Conservation (phyloP, 306 rosid genomes). For the Cicer yamashitae region DNA sequence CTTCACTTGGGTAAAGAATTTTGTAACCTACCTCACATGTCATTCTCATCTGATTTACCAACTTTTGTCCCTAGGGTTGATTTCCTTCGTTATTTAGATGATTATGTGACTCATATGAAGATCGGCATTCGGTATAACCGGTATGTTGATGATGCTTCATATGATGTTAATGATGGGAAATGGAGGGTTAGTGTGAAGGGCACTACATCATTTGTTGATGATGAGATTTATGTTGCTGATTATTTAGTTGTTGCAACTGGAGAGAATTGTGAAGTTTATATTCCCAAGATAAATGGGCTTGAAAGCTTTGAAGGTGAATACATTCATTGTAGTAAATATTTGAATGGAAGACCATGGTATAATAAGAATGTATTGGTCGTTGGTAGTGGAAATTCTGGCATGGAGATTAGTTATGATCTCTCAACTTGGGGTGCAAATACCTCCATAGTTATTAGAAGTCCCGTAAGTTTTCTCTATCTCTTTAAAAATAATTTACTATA, state of each 20-base stretch:
- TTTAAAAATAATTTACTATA: too few species aligned
- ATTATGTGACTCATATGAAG: conserved; percentile 46
- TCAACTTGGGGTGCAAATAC: conserved; percentile 62
- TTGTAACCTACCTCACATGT: conserved; percentile 65
- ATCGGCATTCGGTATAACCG: conserved; percentile 41
- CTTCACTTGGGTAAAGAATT: conserved; percentile 66
- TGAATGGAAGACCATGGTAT: conserved; percentile 53
- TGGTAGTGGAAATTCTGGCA: conserved; percentile 77
- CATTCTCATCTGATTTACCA: conserved; percentile 50
- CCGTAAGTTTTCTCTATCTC: conserved; percentile 43
- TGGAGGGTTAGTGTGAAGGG: conserved; percentile 54
- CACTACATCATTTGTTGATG: background rate
- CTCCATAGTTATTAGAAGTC: conserved; percentile 59
- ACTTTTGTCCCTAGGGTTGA: conserved; percentile 51
- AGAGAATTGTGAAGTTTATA: conserved; percentile 56
- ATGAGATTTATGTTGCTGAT: conserved; percentile 45
- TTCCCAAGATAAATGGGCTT: conserved; percentile 55
- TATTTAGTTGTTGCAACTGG: conserved; percentile 68
- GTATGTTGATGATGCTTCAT: conserved; percentile 44
- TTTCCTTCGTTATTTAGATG: conserved; percentile 59
- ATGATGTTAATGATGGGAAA: conserved; percentile 6
- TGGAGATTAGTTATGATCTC: conserved; percentile 78
- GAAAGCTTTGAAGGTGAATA: conserved; percentile 51
- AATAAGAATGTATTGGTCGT: conserved; percentile 69
- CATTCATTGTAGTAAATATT: conserved; percentile 59